Percentiles rank a stretch among this genome's conserved stretches.
Evolutionary conservation across 331 rosid species (phyloP).

Genomic region (Saraca asoca): DNA sequence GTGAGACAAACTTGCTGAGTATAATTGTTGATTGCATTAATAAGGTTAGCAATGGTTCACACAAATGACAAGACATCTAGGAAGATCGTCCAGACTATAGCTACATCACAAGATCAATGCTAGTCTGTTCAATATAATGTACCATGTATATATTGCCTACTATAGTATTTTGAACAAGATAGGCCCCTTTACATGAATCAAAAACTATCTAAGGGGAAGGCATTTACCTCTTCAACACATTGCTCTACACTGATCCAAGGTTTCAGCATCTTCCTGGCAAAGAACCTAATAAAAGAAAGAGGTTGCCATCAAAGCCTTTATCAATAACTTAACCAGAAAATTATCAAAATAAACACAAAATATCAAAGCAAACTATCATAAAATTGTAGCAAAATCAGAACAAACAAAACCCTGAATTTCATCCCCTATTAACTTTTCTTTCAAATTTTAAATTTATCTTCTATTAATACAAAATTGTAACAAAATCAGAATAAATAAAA

Average conservation of each 20-base stretch:
- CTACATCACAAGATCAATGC: slow-evolving; percentile 52
- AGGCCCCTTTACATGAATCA: slow-evolving; percentile 77
- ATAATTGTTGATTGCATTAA: slow-evolving; percentile 81
- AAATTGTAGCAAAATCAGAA: no score
- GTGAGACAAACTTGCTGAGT: slow-evolving; percentile 50
- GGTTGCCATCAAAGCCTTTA: not conserved
- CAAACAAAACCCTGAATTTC: no score
- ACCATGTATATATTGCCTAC: slow-evolving; percentile 26
- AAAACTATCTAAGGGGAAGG: slow-evolving; percentile 69
- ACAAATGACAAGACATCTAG: slow-evolving; percentile 66
- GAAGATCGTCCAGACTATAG: slow-evolving; percentile 52
- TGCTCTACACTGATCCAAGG: slow-evolving; percentile 67
- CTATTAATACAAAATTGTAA: no score
- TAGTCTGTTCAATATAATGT: slow-evolving; percentile 34
- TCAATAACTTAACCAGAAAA: slow-evolving; percentile 27
- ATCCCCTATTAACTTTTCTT: no score
- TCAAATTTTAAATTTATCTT: no score
- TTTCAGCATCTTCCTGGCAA: slow-evolving; percentile 63
- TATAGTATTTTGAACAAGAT: slow-evolving; percentile 41
- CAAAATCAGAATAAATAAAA: no score
- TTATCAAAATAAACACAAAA: no score
- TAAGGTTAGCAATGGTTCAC: slow-evolving; percentile 79
- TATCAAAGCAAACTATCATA: no score
- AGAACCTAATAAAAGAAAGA: slow-evolving; percentile 50
- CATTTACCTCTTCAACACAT: slow-evolving; percentile 73